Conservation (phyloP, 2,329 filamentous ascomycete species). For the Epichloe hybrida region DNA sequence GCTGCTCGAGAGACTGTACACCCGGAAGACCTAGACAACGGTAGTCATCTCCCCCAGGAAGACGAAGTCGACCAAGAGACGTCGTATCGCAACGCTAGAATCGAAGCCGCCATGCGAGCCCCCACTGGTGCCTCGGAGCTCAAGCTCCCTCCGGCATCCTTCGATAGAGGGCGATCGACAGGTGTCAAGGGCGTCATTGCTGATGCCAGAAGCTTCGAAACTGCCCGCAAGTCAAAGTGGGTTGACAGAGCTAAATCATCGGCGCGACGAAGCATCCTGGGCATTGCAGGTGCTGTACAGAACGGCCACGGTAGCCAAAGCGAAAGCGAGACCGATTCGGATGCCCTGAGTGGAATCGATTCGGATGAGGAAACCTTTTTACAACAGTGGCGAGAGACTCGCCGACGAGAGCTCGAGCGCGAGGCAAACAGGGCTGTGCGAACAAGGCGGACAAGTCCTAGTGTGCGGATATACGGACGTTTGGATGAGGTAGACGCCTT, state of each 20-base stretch:
- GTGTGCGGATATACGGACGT: constrained; percentile 62
- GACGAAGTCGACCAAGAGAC: constrained; percentile 46
- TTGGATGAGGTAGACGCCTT: constrained; percentile 76
- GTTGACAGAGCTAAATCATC: constrained; percentile 35
- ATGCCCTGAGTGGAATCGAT: constrained; percentile 30
- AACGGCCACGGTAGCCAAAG: constrained; percentile 15
- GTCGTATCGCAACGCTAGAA: constrained; percentile 35
- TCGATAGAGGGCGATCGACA: constrained; percentile 57
- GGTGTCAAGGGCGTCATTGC: constrained; percentile 81
- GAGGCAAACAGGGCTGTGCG: constrained; percentile 40
- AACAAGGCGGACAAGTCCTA: constrained; percentile 61
- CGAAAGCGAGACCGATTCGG: constrained; percentile 34
- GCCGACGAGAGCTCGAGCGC: constrained; percentile 63
- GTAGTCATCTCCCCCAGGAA: constrained; percentile 30
- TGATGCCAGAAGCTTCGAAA: constrained; percentile 65
- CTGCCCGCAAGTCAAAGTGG: constrained; percentile 45
- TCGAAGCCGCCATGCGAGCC: constrained; percentile 54
- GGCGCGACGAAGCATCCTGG: constrained; percentile 42
- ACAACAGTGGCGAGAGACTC: constrained; percentile 68
- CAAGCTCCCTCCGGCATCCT: constrained; percentile 47
- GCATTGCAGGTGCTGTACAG: constrained; percentile 22
- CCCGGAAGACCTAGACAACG: constrained; percentile 44
- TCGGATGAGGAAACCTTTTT: constrained; percentile 72
- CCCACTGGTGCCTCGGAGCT: constrained; percentile 38
- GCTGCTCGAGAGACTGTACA: constrained; percentile 32